phyloP scores from a whole-genome alignment of 441 rosid species.

The Codiaeum variegatum region DNA sequence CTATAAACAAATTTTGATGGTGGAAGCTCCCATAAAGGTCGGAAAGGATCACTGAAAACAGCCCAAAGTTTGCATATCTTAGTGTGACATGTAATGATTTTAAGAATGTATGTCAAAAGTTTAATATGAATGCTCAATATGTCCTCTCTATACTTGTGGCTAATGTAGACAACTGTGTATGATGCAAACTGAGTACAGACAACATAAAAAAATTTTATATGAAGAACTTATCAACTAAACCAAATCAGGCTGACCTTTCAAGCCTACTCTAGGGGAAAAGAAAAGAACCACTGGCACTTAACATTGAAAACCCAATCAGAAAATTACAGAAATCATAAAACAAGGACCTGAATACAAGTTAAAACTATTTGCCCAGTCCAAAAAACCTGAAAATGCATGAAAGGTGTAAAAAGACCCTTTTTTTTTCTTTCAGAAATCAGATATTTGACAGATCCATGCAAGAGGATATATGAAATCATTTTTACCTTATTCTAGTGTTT shows the following conservation, averaged over 20 bases:
- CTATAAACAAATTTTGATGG: constrained; percentile 63
- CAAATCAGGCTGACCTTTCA: background rate
- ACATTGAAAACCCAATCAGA: constrained; percentile 10
- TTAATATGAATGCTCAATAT: background rate
- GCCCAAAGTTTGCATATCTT: constrained; percentile 16
- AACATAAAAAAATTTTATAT: background rate
- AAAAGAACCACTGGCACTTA: background rate
- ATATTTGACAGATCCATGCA: background rate
- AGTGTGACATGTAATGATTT: background rate
- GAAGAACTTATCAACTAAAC: background rate
- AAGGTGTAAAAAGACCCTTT: background rate
- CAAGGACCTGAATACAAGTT: background rate
- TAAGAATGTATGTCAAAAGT: background rate
- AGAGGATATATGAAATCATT: background rate
- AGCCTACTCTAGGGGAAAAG: background rate
- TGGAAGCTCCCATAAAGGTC: constrained; percentile 78
- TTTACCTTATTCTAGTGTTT: background rate
- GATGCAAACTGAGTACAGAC: background rate
- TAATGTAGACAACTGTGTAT: background rate
- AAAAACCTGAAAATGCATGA: background rate
- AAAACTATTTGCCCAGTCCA: background rate
- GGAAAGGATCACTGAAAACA: constrained; percentile 79
- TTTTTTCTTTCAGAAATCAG: background rate
- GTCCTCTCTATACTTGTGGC: background rate
- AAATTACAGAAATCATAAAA: background rate